phyloP scores from a whole-genome alignment of 2,329 filamentous ascomycete genomes.

The Scopulariopsis brevicaulis region DNA sequence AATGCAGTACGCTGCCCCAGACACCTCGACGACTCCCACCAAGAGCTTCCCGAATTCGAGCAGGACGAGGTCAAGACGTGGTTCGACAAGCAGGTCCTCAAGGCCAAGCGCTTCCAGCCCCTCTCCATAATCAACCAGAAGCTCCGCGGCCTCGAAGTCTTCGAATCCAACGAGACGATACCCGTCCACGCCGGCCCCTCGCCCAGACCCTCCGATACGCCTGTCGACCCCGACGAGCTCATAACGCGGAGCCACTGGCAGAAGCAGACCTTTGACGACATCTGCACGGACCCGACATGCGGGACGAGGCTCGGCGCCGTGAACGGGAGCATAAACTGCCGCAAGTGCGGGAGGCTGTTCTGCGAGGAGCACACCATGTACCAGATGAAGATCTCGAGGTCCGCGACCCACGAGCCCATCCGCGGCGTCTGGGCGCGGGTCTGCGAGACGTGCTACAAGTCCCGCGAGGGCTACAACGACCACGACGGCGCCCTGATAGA shows the following conservation, averaged over 20 bases:
- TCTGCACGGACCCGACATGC: conserved; percentile 80
- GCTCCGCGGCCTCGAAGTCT: conserved; percentile 81
- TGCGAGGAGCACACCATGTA: conserved; percentile 99
- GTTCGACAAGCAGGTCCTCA: conserved; percentile 91
- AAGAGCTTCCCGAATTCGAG: conserved; percentile 76
- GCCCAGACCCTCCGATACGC: conserved; percentile 19
- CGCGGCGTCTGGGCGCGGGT: conserved; percentile 88
- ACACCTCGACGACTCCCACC: conserved; percentile 76
- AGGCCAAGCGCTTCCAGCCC: conserved; percentile 87
- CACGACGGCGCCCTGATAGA: conserved; percentile 62
- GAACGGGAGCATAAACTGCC: conserved; percentile 82
- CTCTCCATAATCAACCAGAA: conserved; percentile 89
- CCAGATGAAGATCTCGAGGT: conserved; percentile 91
- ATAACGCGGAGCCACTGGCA: conserved; percentile 90
- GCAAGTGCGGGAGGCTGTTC: conserved; percentile 85
- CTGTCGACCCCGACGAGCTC: conserved; percentile 74
- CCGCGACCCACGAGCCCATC: conserved; percentile 80
- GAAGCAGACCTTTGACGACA: conserved; percentile 57
- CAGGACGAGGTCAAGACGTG: conserved; percentile 95
- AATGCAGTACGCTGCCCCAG: conserved; percentile 12
- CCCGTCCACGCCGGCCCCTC: conserved; percentile 20
- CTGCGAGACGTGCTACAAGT: conserved; percentile 99
- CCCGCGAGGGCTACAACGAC: conserved; percentile 89
- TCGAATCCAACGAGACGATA: conserved; percentile 74
- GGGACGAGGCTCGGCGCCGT: conserved; percentile 66